These are phyloP conservation scores for Candida insectorum DNA, from an alignment of 805 yeast species.

Conservation along the genomic window DNA sequence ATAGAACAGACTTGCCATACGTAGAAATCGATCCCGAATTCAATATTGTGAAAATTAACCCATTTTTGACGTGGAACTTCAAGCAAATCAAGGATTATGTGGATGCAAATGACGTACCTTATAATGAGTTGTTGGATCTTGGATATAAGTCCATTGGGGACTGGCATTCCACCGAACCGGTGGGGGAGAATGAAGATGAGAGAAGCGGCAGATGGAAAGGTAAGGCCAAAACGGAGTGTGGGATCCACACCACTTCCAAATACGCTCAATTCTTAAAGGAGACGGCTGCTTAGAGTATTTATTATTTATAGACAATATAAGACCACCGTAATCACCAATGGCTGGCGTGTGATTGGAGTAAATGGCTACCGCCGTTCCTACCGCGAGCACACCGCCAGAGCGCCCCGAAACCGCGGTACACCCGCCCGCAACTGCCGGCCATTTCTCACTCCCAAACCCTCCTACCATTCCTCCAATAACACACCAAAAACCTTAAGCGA, in stretches of 20 bases:
- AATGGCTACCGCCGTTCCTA: no score
- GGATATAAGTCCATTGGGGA: conserved; percentile 94
- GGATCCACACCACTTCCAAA: conserved; percentile 80
- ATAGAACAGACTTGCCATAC: conserved; percentile 65
- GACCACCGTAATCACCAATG: no score
- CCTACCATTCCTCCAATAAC: no score
- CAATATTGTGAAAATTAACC: conserved; percentile 81
- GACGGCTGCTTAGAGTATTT: conserved; percentile 3
- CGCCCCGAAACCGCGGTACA: no score
- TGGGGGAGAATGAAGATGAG: conserved; percentile 88
- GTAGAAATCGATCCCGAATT: conserved; percentile 71
- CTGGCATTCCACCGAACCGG: conserved; percentile 92
- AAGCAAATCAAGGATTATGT: conserved; percentile 67
- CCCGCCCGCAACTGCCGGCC: no score
- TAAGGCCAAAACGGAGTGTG: conserved; percentile 88
- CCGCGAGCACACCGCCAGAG: no score
- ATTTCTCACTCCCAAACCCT: no score
- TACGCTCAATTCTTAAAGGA: conserved; percentile 55
- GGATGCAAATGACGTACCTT: conserved; percentile 71
- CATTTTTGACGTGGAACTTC: conserved; percentile 82
- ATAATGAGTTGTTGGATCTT: conserved; percentile 74
- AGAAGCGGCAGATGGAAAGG: conserved; percentile 98
- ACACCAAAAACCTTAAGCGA: no score
- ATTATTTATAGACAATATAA: conserved; percentile 1
- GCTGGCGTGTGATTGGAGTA: no score